Evolutionary conservation across 257 asterid genomes (phyloP), one percentile per base, ranked within the genome.

Genomic region (Primulina tabacum): DNA sequence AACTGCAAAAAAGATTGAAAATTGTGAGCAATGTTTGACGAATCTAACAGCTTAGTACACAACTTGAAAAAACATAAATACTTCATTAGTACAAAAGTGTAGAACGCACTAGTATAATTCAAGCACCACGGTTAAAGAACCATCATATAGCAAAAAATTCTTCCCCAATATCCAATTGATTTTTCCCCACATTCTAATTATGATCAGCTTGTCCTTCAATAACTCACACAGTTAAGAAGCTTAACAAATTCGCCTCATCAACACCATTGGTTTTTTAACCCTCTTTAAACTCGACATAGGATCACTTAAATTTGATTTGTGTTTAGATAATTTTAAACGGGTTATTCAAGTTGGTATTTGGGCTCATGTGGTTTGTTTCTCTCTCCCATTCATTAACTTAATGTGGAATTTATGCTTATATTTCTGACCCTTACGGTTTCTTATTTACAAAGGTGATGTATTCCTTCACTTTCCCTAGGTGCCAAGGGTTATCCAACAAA

Each of bases 1-100:
- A 84, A 77, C 71, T 72, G 75, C 65, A 68, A 69, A 63, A 60
- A 62, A 71, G 63, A 64, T 12, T 16, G 37, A 60, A 63, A 67
- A 63, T 17, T 47, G 53, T 67, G 68, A 77, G 52, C n/a, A 59
- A 66, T 14, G 62, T 43, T 57, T 77, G 72, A 68, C 20, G 53
- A 64, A 71, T 75, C 6, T 26, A 68, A 60, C 66, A 60, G 30
- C 71, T 62, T 61, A 24, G 21, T 67, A 53, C 62, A 70, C 33
- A 62, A 24, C 61, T 30, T 5, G 7, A 61, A 34, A 29, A 64
- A 35, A 60, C 26, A 24, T 32, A 61, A 21, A 75, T 52, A 40
- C 10, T 28, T 29, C 0, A 20, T 29, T 34, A 17, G 35, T n/a
- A 17, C 1, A 10, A 3, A 32, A 28, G 3, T 28, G 34, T 28